Evolutionary conservation across 441 rosid species (phyloP).

Genomic region (Hura crepitans): DNA sequence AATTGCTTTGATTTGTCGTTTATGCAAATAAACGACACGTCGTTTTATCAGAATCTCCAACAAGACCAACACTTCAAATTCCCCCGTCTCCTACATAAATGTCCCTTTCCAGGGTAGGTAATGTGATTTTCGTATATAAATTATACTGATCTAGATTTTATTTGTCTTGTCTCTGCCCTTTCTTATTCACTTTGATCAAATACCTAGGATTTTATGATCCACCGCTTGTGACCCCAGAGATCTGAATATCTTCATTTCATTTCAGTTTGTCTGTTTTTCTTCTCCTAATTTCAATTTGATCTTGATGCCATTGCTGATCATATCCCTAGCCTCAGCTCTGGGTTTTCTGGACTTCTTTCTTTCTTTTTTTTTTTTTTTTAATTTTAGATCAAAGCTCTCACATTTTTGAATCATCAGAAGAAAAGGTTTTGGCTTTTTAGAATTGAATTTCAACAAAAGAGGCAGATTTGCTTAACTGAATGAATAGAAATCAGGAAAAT

Average conservation of each 20-base stretch:
- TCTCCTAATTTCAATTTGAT: neutral
- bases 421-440: neutral
- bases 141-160: neutral
- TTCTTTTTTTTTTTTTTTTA: neutral
- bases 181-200: neutral
- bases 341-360: neutral
- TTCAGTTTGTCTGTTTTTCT: neutral
- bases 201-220: conserved; percentile 1
- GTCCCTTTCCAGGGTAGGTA: neutral
- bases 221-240: neutral
- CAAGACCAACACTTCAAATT: neutral
- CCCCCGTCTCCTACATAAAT: neutral
- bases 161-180: neutral
- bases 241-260: neutral
- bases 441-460: neutral
- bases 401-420: neutral
- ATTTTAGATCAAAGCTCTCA: neutral
- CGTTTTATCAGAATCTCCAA: conserved; percentile 9
- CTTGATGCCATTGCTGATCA: too few relatives aligned
- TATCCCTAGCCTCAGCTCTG: too few relatives aligned
- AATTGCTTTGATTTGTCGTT: too few relatives aligned
- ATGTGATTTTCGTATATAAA: neutral
- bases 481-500: conserved; percentile 4
- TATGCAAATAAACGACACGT: neutral
- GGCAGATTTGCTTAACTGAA: neutral